phyloP scores from a whole-genome alignment of 768 basidiomycete species.

The Rhizopogon roseolus region DNA sequence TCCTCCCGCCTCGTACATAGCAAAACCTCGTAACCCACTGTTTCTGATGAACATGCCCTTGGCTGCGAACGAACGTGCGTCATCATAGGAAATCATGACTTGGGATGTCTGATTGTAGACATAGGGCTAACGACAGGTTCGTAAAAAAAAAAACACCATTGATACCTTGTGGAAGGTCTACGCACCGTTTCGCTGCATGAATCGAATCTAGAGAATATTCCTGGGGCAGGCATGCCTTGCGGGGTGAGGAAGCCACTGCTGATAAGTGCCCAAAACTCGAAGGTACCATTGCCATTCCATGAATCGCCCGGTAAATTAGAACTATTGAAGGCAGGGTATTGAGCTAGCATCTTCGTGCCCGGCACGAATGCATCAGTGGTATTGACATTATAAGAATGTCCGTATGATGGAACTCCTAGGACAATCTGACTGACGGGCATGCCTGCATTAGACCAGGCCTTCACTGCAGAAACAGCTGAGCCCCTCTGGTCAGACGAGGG shows the following conservation, averaged over 20 bases:
- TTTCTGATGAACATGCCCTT: constrained; percentile 55
- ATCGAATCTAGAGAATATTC: constrained; percentile 54
- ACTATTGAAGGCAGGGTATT: constrained; percentile 50
- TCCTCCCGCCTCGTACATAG: constrained; percentile 64
- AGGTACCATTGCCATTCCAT: constrained; percentile 52
- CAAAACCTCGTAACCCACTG: constrained; percentile 50
- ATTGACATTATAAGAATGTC: constrained; percentile 57
- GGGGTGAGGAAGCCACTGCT: constrained; percentile 47
- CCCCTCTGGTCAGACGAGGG: constrained; percentile 53
- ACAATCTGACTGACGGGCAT: constrained; percentile 70
- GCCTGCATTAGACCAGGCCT: constrained; percentile 71
- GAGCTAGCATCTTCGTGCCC: constrained; percentile 26
- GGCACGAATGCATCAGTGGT: constrained; percentile 17
- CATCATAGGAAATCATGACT: constrained; percentile 64
- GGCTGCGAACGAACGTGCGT: constrained; percentile 49
- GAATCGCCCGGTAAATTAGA: constrained; percentile 48
- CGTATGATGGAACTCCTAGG: constrained; percentile 82
- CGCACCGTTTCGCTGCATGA: constrained; percentile 72
- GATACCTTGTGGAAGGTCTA: neutral
- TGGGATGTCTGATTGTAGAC: constrained; percentile 53
- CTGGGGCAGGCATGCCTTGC: constrained; percentile 42
- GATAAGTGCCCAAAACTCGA: constrained; percentile 61
- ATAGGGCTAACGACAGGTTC: constrained; percentile 47
- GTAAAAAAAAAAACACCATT: neutral
- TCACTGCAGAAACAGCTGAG: constrained; percentile 71